Evolutionary conservation across 2,329 filamentous ascomycete genomes (phyloP), one percentile per base, ranked within the genome.

Genomic region (Cytospora leucostoma): DNA sequence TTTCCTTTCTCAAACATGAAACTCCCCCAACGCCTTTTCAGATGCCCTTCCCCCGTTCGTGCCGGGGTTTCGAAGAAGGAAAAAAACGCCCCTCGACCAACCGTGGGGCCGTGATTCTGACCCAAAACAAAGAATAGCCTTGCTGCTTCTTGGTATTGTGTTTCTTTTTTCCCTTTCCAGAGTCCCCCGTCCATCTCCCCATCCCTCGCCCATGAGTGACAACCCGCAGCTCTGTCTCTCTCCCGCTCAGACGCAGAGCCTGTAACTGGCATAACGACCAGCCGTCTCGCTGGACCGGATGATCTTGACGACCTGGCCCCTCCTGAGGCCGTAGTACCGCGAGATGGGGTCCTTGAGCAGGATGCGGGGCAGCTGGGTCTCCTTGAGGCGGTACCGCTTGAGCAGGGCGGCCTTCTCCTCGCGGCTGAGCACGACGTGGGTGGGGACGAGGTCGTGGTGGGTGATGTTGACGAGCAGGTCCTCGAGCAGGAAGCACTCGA

Each of bases 381-480:
- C 95, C 86, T 97, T 98, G 76, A 99, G 79, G 56, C 95, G 87
- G 79, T 99, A 99, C 67, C 95, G 84, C 78, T 93, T 88, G 65
- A 99, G 82, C 72, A 99, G 80, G 44, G 90, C 89, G 54, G 80
- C 79, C 84, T 97, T 97, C 82, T 99, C 95, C 71, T 96, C 92
- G 53, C 88, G 85, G 71, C 92, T 96, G 62, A 99, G 86, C 65
- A 98, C 79, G 44, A 98, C 88, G 74, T 99, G 95, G 75, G 91
- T 93, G 52, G 95, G 95, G 35, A 99, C 95, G 62, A 99, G 85
- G 78, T 98, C 94, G 80, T 99, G 95, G 76, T 93, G 91, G 65
- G 94, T 98, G 77, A 99, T 98, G 79, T 99, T 99, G 77, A 99
- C 93, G 65, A 98, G 84, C 71, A 99, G 79, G 78, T 99, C 95